These are phyloP conservation scores for Colletotrichum tofieldiae DNA, from an alignment of 2,329 filamentous ascomycete genomes.

Conservation along the genomic window DNA sequence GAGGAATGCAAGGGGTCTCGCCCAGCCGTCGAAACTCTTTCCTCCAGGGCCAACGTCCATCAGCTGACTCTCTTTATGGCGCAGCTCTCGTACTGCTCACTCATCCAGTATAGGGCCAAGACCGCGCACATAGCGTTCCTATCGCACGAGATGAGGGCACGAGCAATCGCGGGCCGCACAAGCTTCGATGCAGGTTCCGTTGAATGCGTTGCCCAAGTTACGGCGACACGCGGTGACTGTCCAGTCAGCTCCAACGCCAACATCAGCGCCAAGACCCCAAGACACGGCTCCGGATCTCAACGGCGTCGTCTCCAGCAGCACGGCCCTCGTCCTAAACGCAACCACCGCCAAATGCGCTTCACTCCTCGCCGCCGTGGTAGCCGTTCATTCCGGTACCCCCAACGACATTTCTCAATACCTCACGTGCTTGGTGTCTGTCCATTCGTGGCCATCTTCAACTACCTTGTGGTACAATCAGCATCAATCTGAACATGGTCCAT, in stretches of 20 bases:
- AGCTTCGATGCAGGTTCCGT: slow-evolving; percentile 10
- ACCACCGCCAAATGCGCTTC: slow-evolving; percentile 10
- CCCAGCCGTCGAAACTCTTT: slow-evolving; percentile 2
- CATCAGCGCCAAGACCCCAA: slow-evolving; percentile 40
- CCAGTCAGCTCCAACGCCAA: slow-evolving; percentile 15
- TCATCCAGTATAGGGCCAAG: background rate
- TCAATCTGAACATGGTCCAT: slow-evolving; percentile 1
- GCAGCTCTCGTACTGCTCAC: background rate
- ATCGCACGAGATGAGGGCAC: slow-evolving; percentile 3
- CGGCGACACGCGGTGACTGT: slow-evolving; percentile 1
- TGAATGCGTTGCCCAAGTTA: slow-evolving; percentile 38
- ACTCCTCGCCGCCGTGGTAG: background rate
- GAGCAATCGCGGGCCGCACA: slow-evolving; percentile 18
- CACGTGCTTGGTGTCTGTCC: slow-evolving; percentile 13
- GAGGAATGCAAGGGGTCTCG: slow-evolving; percentile 29
- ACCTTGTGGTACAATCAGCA: slow-evolving; percentile 16
- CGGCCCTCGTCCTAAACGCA: slow-evolving; percentile 28
- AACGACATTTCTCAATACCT: slow-evolving; percentile 23
- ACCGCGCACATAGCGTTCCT: background rate
- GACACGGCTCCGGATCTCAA: slow-evolving; percentile 41
- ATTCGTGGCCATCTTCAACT: slow-evolving; percentile 10
- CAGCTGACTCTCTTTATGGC: slow-evolving; percentile 2
- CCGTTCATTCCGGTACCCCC: background rate
- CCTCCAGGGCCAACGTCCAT: slow-evolving; percentile 9
- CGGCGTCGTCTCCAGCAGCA: slow-evolving; percentile 37